These are phyloP conservation scores for Orbilia brochopaga DNA, from an alignment of 2,329 filamentous ascomycete genomes.

Conservation along the genomic window DNA sequence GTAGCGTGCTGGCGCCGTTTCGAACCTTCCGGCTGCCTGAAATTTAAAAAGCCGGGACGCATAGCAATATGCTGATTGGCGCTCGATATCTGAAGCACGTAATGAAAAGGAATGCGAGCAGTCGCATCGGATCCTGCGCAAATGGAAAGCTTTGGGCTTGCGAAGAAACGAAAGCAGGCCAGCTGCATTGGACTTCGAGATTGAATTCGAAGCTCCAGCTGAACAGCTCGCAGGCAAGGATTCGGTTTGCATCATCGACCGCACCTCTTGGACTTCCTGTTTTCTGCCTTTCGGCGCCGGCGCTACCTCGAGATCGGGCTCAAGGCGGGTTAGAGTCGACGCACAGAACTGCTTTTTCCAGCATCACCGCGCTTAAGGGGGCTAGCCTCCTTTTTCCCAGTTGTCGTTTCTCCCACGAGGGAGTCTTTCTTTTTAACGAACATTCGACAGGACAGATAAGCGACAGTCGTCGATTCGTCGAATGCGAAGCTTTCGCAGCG, in stretches of 20 bases:
- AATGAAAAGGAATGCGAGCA: constrained; percentile 17
- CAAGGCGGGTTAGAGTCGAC: constrained; percentile 22
- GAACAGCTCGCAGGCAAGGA: constrained; percentile 1
- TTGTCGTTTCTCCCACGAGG: neutral
- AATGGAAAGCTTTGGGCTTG: constrained; percentile 4
- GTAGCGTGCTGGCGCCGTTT: constrained; percentile 43
- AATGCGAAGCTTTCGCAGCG: constrained; percentile 18
- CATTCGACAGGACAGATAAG: constrained; percentile 44
- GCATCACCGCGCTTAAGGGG: constrained; percentile 41
- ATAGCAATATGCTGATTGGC: neutral
- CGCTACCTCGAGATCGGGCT: constrained; percentile 17
- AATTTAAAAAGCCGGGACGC: neutral
- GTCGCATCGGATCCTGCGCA: neutral
- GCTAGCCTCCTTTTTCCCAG: constrained; percentile 27
- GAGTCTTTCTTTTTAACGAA: constrained; percentile 19
- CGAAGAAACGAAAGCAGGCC: neutral
- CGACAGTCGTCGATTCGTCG: constrained; percentile 45
- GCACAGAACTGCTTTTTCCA: constrained; percentile 48
- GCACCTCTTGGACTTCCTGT: constrained; percentile 44
- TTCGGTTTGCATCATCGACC: neutral
- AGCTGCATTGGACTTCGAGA: constrained; percentile 11
- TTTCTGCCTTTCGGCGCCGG: constrained; percentile 26
- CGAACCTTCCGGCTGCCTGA: constrained; percentile 2
- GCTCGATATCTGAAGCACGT: constrained; percentile 28
- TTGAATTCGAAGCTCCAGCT: constrained; percentile 24